Conservation (phyloP, 768 basidiomycete genomes). For the Cubamyces sp. region DNA sequence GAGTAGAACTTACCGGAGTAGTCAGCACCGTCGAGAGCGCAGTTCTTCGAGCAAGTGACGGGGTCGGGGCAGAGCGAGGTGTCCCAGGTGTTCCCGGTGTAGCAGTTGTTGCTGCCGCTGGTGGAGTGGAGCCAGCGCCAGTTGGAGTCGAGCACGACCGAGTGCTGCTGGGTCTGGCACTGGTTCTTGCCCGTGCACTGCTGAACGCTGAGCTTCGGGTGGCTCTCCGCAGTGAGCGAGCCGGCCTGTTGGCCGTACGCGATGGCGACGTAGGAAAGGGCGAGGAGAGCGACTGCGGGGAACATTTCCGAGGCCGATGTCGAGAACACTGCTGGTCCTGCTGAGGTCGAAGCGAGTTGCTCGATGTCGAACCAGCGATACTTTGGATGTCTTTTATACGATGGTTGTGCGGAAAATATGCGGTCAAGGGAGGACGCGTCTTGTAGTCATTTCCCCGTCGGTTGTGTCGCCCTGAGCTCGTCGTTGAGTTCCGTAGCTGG, state of each 20-base stretch:
- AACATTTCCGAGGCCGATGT: conserved; percentile 10
- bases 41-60: conserved; percentile 38
- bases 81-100: conserved; percentile 42
- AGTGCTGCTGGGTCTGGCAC: conserved; percentile 36
- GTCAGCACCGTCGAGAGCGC: conserved; percentile 40
- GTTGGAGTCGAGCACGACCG: conserved; percentile 48
- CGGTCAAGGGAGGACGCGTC: not conserved
- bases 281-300: conserved; percentile 12
- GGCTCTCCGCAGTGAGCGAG: conserved; percentile 48
- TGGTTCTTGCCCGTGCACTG: conserved; percentile 48
- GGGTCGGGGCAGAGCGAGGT: conserved; percentile 38
- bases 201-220: conserved; percentile 50
- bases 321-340: conserved; percentile 1
- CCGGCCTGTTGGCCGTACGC: conserved; percentile 55
- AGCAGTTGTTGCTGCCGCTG: conserved; percentile 40
- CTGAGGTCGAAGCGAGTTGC: conserved; percentile 9
- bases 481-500: not conserved
- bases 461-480: not conserved
- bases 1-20: conserved; percentile 21
- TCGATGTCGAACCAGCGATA: conserved; percentile 5
- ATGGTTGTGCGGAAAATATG: conserved; percentile 16
- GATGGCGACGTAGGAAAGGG: conserved; percentile 38
- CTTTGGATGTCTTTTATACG: conserved; percentile 8
- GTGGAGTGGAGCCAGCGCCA: conserved; percentile 39
- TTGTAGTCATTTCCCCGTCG: conserved; percentile 8